These are phyloP conservation scores for Cardamine resedifolia DNA, from an alignment of 345 rosid species.

Conservation along the genomic window DNA sequence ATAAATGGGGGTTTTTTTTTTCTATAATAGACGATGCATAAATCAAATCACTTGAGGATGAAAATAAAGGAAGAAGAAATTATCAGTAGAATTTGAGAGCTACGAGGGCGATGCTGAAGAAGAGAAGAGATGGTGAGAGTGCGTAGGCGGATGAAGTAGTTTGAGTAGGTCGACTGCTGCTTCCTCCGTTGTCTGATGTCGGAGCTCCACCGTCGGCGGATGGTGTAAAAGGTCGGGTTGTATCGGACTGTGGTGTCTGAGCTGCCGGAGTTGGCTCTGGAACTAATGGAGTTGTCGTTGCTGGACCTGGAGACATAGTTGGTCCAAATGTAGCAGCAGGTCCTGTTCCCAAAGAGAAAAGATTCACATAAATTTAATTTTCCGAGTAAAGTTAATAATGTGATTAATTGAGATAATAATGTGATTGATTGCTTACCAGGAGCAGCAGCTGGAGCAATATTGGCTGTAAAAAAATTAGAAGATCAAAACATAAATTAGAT, in stretches of 20 bases:
- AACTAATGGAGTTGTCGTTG: slow-evolving; percentile 47
- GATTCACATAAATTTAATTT: background rate
- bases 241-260: slow-evolving; percentile 54
- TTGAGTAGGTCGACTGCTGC: slow-evolving; percentile 47
- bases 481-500: background rate
- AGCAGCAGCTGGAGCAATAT: slow-evolving; percentile 65
- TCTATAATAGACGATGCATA: background rate
- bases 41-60: slow-evolving; percentile 13
- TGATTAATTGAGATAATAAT: background rate
- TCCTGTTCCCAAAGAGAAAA: slow-evolving; percentile 37
- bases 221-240: slow-evolving; percentile 57
- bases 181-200: slow-evolving; percentile 44
- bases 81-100: slow-evolving; percentile 45
- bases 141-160: slow-evolving; percentile 56
- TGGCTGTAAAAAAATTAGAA: slow-evolving; percentile 31
- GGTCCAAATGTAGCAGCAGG: slow-evolving; percentile 55
- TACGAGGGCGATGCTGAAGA: slow-evolving; percentile 45
- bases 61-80: slow-evolving; percentile 23
- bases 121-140: slow-evolving; percentile 49
- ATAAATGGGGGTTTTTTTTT: too few relatives aligned
- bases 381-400: background rate
- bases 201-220: slow-evolving; percentile 41
- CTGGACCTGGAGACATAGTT: slow-evolving; percentile 49
- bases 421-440: slow-evolving; percentile 50
- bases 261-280: slow-evolving; percentile 62